These are phyloP conservation scores for Flueggea neowawraea DNA, from an alignment of 441 rosid genomes.

Conservation along the genomic window DNA sequence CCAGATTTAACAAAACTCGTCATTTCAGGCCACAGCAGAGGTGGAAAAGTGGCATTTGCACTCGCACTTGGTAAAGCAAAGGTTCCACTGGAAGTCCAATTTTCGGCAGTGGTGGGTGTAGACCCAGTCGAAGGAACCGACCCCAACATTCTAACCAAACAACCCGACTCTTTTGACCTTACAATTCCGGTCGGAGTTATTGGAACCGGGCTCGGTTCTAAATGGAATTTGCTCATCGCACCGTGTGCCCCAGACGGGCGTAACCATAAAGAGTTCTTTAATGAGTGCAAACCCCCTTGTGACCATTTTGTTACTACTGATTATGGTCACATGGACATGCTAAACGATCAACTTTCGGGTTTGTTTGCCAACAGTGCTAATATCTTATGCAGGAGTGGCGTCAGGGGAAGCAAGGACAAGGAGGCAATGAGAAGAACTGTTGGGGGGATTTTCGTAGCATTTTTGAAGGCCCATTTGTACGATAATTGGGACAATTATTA, in stretches of 20 bases:
- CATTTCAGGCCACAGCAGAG: constrained; percentile 91
- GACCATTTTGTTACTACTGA: constrained; percentile 1
- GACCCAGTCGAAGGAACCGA: constrained; percentile 90
- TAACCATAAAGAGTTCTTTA: constrained; percentile 46
- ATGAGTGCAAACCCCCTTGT: constrained; percentile 32
- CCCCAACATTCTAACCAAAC: constrained; percentile 57
- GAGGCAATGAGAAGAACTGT: constrained; percentile 1
- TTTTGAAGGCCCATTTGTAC: neutral
- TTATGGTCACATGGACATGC: constrained; percentile 5
- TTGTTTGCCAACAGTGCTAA: neutral
- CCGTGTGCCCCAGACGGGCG: constrained; percentile 39
- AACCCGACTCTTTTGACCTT: constrained; percentile 29
- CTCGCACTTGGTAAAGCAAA: constrained; percentile 41
- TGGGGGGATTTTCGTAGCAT: constrained; percentile 6
- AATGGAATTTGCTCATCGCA: neutral
- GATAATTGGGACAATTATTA: neutral
- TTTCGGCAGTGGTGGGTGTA: constrained; percentile 69
- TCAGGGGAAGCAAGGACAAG: neutral
- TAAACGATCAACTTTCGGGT: neutral
- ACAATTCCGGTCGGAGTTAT: constrained; percentile 37
- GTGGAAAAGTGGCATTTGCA: constrained; percentile 83
- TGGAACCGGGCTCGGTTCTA: constrained; percentile 41
- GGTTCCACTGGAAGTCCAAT: constrained; percentile 29
- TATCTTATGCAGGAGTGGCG: neutral
- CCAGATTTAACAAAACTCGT: constrained; percentile 62